A percentile compares a stretch with the other conserved stretches of the same genome.
Evolutionary conservation across 1,284 basidiomycete genomes (phyloP).

Genomic region (Ceratobasidium sp.): DNA sequence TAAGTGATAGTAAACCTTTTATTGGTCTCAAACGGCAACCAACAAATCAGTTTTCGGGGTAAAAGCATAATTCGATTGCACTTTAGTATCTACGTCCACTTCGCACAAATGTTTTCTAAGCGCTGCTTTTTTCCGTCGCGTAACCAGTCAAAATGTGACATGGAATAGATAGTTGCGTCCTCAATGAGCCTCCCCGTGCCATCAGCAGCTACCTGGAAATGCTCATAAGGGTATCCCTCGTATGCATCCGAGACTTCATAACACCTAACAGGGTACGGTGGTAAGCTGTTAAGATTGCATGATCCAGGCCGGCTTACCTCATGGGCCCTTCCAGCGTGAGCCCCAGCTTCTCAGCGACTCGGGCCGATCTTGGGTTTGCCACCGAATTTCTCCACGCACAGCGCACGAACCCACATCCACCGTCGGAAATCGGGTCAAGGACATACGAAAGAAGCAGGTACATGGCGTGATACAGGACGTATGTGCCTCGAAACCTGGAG

Average conservation of each 20-base stretch:
- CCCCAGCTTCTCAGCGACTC: constrained; percentile 8
- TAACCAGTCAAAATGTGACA: constrained; percentile 21
- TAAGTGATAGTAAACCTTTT: too few relatives aligned
- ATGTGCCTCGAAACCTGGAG: constrained; percentile 12
- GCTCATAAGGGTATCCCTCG: constrained; percentile 8
- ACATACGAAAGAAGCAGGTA: constrained; percentile 12
- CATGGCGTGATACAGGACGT: neutral
- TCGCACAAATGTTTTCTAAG: neutral
- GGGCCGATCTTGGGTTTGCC: constrained; percentile 9
- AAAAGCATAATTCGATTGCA: neutral
- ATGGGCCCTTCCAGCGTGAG: constrained; percentile 15
- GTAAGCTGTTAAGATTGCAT: neutral
- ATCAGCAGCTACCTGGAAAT: constrained; percentile 6
- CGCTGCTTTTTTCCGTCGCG: constrained; percentile 17
- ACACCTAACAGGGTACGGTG: neutral
- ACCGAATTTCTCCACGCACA: constrained; percentile 2
- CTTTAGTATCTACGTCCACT: neutral
- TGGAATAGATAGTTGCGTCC: constrained; percentile 1
- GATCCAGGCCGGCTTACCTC: neutral
- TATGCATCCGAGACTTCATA: constrained; percentile 4
- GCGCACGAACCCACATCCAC: constrained; percentile 5
- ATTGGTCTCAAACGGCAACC: too few relatives aligned
- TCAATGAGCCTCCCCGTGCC: constrained; percentile 6
- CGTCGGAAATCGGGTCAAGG: constrained; percentile 14
- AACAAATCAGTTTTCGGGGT: too few relatives aligned